Percentiles rank a stretch among this genome's conserved stretches.
These are phyloP conservation scores for Eragrostis tef DNA, from an alignment of 202 grass and related monocot species.

Conservation along the genomic window DNA sequence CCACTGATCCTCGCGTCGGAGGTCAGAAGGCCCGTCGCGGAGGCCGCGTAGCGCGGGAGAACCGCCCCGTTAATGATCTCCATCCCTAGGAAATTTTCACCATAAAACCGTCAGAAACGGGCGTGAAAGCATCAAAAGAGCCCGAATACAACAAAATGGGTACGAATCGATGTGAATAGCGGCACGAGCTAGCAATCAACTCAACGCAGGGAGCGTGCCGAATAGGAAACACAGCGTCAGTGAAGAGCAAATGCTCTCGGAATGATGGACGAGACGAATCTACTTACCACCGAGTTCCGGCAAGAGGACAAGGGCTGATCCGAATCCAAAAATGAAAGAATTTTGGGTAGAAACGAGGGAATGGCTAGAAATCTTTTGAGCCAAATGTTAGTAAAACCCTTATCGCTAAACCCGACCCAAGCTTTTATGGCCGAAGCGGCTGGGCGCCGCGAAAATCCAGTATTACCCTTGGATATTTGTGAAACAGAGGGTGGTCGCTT, in stretches of 20 bases:
- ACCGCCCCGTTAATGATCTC: slow-evolving; percentile 59
- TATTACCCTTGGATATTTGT: slow-evolving; percentile 35
- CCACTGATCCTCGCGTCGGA: slow-evolving; percentile 47
- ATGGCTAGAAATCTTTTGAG: slow-evolving; percentile 14
- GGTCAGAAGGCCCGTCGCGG: slow-evolving; percentile 37
- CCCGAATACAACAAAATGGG: neutral
- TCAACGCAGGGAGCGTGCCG: neutral
- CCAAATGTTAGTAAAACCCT: slow-evolving; percentile 51
- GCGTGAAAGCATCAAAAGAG: neutral
- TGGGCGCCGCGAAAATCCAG: neutral
- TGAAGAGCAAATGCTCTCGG: neutral
- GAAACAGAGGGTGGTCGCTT: neutral
- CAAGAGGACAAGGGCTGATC: neutral
- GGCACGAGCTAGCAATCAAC: neutral
- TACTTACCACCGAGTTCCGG: slow-evolving; percentile 38
- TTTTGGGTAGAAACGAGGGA: neutral
- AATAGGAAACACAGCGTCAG: neutral
- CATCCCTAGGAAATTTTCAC: slow-evolving; percentile 39
- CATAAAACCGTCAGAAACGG: slow-evolving; percentile 13
- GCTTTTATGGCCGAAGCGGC: slow-evolving; percentile 33
- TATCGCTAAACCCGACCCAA: slow-evolving; percentile 49
- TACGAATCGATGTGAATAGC: neutral
- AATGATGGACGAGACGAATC: neutral
- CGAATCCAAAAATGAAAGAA: slow-evolving; percentile 2
- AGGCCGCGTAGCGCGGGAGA: slow-evolving; percentile 43